Base-by-base conservation (phyloP, 768 basidiomycete species). In the Auriculariales sp. region DNA sequence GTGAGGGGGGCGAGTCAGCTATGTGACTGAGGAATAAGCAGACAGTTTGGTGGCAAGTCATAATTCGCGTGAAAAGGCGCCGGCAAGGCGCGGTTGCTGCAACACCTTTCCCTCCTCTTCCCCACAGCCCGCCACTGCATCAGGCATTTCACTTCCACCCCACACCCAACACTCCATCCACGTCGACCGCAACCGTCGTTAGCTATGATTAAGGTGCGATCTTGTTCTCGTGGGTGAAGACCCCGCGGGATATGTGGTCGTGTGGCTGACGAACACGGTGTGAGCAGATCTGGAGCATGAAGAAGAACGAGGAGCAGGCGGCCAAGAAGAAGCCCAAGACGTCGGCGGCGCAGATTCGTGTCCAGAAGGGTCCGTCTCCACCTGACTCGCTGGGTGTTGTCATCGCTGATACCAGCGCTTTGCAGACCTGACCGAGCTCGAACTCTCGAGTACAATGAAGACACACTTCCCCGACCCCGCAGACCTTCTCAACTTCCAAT, bases 281-380 rank as follows among this genome's bases (percentile, higher is more conserved):
- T 32, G n/a, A 14, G 28, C 56, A 99, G 95, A 97, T 99, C 61
- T 97, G 95, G 85, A 89, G 83, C 57, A 91, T 99, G 85, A 98
- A 98, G 81, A 98, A 98, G 82, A 88, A 83, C 60, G 91, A 97
- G 72, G 90, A 98, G 61, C 88, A 88, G 50, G 91, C 92, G 49
- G 83, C 89, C 4, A 97, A 91, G 85, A 94, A 81, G 79, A 89
- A 85, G 74, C 95, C 95, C 36, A 97, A 94, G 79, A 95, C 91
- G 39, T 90, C 88, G 61, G 94, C 95, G 14, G 95, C 95, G 27
- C 93, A 97, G 68, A 87, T 99, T 64, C 79, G 95, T 51, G 94
- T 99, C n/a, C 95, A 99, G 75, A 99, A 98, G 74, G 95, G 95
- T 91, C 53, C 51, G 70, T 56, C 24, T 46, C 14, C 3, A 30